Percentiles rank a stretch among this genome's conserved stretches.
These are phyloP conservation scores for Lachancea lanzarotensis DNA, from an alignment of 805 yeast species.

Conservation along the genomic window DNA sequence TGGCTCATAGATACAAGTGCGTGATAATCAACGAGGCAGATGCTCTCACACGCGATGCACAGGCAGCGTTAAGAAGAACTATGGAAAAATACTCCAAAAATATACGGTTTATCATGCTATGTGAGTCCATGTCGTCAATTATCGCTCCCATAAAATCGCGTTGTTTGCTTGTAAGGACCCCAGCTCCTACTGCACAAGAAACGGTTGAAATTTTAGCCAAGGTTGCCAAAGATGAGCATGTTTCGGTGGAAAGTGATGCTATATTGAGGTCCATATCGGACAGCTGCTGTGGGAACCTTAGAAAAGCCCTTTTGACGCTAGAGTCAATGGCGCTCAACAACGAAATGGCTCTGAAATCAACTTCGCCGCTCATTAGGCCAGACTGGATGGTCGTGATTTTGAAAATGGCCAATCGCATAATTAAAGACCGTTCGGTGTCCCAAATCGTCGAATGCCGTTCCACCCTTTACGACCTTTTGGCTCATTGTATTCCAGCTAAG, in stretches of 20 bases:
- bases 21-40: constrained; percentile 91
- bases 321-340: constrained; percentile 77
- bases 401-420: constrained; percentile 54
- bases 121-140: constrained; percentile 86
- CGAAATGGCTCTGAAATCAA: constrained; percentile 40
- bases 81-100: constrained; percentile 93
- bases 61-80: constrained; percentile 90
- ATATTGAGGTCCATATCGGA: constrained; percentile 48
- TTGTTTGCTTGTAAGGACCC: constrained; percentile 77
- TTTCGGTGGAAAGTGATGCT: constrained; percentile 35
- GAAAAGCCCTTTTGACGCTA: constrained; percentile 69
- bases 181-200: constrained; percentile 67
- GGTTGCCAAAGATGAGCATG: constrained; percentile 53
- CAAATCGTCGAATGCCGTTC: constrained; percentile 51
- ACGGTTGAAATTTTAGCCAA: constrained; percentile 47
- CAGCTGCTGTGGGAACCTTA: constrained; percentile 60
- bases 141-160: constrained; percentile 93
- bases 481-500: constrained; percentile 91
- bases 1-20: constrained; percentile 58
- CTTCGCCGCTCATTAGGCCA: constrained; percentile 54
- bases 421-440: constrained; percentile 58
- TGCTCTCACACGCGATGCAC: constrained; percentile 84
- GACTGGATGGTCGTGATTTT: constrained; percentile 88
- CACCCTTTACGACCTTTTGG: constrained; percentile 70
- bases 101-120: constrained; percentile 74